Percentiles rank a stretch among this genome's conserved stretches.
Conservation (phyloP, 768 basidiomycete species). For the Pluteus cervinus region DNA sequence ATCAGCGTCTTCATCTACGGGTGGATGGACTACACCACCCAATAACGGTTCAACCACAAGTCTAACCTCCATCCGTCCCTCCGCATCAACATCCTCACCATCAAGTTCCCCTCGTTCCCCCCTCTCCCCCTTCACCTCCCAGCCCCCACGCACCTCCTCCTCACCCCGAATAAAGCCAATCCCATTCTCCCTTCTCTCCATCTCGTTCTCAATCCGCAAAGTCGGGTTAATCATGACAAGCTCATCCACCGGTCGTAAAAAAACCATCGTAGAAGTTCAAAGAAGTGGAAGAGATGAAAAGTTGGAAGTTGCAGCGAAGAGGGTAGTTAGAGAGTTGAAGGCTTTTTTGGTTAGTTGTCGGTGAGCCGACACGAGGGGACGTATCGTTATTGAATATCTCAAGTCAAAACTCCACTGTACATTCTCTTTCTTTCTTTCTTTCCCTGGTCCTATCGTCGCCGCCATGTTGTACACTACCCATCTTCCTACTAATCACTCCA, state of each 20-base stretch:
- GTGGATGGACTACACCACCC: not conserved
- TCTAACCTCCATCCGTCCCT: constrained; percentile 6
- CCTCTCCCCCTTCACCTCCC: constrained; percentile 6
- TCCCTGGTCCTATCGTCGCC: no score
- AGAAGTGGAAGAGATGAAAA: constrained; percentile 42
- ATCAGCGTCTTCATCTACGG: not conserved
- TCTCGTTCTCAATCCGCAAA: constrained; percentile 37
- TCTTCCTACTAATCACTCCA: no score
- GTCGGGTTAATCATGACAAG: constrained; percentile 30
- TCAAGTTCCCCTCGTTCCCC: constrained; percentile 2
- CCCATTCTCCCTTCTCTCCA: constrained; percentile 29
- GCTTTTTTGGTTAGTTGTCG: constrained; percentile 26
- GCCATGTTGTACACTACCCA: no score
- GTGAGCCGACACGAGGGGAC: no score
- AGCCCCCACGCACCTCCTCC: constrained; percentile 6
- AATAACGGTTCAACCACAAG: constrained; percentile 4
- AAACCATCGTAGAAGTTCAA: constrained; percentile 50
- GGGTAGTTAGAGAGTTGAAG: constrained; percentile 42
- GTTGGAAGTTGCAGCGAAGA: constrained; percentile 50
- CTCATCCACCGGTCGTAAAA: constrained; percentile 27
- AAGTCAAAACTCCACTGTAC: no score
- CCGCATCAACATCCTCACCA: constrained; percentile 7
- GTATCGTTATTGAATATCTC: no score
- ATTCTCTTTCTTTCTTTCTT: no score
- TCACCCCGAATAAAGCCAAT: constrained; percentile 19